Base-by-base conservation (phyloP, 805 yeast genomes). In the Yamadazyma insecticola region DNA sequence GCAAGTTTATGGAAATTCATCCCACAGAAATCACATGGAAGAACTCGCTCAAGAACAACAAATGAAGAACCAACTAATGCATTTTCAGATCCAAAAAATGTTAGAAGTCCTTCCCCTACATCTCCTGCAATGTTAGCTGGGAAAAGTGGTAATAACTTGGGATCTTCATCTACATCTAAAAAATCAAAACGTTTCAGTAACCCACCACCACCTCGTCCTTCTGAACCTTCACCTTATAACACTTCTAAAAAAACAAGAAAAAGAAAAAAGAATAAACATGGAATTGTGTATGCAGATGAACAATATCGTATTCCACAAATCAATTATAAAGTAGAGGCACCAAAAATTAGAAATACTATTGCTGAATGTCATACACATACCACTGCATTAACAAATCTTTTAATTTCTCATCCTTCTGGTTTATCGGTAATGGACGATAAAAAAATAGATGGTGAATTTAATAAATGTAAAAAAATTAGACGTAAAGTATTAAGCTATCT, bases 311-410 rank as follows among this genome's bases (percentile, higher is more conserved):
- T 82, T 28, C 90, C 92, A 2, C 73, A 67, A 41, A 78, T 84
- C 43, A 73, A 84, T 52, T 62, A 85, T 42, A 67, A 63, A 30
- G 74, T 77, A 39, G 95, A 84, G 47, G 75, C 78, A 1, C 89
- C 95, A 13, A 77, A 70, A 51, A 81, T 90, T 39, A 66, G 76
- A 35, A 57, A 69, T 16, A 58, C 80, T 5, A 72, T 89, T 29
- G 85, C 95, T 2, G 81, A 84, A 35, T 78, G 95, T 13, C 75
- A 84, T 34, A 74, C 86, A 4, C 72, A 80, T 7, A 74, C 95
- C 5, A 80, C 88, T 2, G 74, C 79, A 13, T 64, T 92, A 43
- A 60, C 63, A 27, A 88, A 89, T 50, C 33, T 43, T 11, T 49
- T 66, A 27, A 41, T 59, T 27, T 41, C 51, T n/a, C 49, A 64